phyloP scores from a whole-genome alignment of 129 eudicot species.

The Flaveria trinervia region DNA sequence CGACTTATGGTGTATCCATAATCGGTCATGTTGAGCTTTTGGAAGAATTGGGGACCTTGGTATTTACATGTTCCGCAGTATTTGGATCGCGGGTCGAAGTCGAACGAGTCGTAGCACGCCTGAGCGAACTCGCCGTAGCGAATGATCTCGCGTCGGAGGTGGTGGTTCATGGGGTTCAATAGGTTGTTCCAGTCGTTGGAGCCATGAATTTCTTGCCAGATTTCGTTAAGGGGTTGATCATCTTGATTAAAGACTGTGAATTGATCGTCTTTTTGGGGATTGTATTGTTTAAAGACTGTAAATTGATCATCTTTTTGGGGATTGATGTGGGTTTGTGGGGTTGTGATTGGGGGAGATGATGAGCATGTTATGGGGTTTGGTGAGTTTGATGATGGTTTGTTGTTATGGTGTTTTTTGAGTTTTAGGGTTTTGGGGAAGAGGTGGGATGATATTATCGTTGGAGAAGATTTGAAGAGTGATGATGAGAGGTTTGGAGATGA shows the following conservation, averaged over 20 bases:
- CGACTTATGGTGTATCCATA: conserved; percentile 55
- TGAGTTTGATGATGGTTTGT: conserved; percentile 6
- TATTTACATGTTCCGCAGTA: conserved; percentile 85
- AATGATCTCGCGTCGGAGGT: conserved; percentile 63
- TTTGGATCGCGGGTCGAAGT: conserved; percentile 76
- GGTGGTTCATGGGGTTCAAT: conserved; percentile 65
- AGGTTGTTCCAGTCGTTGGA: conserved; percentile 52
- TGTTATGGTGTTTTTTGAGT: background rate
- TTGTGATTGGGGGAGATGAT: conserved; percentile 42
- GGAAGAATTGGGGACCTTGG: conserved; percentile 53
- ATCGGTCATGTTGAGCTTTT: conserved; percentile 51
- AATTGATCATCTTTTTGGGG: conserved; percentile 22
- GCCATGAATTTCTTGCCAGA: conserved; percentile 75
- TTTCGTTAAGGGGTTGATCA: conserved; percentile 40
- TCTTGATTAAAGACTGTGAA: conserved; percentile 2
- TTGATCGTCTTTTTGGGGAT: conserved; percentile 24
- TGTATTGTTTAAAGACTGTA: conserved; percentile 1
- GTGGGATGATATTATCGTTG: background rate
- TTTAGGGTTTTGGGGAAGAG: conserved; percentile 22
- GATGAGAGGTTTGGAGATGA: conserved; percentile 31
- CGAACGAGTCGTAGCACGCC: conserved; percentile 78
- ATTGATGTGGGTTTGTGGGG: conserved; percentile 21
- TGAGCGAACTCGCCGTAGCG: conserved; percentile 82
- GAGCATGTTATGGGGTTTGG: conserved; percentile 30
- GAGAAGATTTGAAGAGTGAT: conserved; percentile 19